phyloP scores from a whole-genome alignment of 768 basidiomycete species.

The Hysterangium stoloniferum region DNA sequence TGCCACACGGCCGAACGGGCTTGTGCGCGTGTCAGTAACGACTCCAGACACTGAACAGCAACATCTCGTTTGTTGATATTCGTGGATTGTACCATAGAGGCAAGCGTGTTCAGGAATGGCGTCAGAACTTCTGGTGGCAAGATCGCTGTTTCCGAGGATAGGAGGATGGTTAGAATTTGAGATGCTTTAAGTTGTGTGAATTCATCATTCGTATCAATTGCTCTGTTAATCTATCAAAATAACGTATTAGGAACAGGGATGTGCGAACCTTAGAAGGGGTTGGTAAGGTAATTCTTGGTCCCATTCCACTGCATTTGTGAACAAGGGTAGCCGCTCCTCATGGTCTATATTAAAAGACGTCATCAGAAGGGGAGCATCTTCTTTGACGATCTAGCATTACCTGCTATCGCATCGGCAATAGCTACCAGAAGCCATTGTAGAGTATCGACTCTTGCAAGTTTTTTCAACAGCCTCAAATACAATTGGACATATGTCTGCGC shows the following conservation, averaged over 20 bases:
- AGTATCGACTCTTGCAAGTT: slow-evolving; percentile 75
- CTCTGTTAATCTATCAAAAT: slow-evolving; percentile 35
- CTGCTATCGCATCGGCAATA: slow-evolving; percentile 81
- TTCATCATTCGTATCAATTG: slow-evolving; percentile 82
- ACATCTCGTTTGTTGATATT: slow-evolving; percentile 74
- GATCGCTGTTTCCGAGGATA: slow-evolving; percentile 49
- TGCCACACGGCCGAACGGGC: slow-evolving; percentile 77
- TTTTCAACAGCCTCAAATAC: slow-evolving; percentile 85
- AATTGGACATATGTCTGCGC: slow-evolving; percentile 77
- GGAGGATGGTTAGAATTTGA: slow-evolving; percentile 80
- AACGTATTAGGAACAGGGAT: slow-evolving; percentile 3
- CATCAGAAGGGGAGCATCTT: not conserved
- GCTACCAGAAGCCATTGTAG: slow-evolving; percentile 82
- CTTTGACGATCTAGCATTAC: slow-evolving; percentile 20
- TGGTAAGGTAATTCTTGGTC: slow-evolving; percentile 76
- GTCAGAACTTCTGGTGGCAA: slow-evolving; percentile 46
- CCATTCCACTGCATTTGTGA: slow-evolving; percentile 49
- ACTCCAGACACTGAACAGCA: slow-evolving; percentile 85
- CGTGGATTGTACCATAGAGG: slow-evolving; percentile 51
- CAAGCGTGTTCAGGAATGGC: slow-evolving; percentile 53
- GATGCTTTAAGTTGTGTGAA: slow-evolving; percentile 89
- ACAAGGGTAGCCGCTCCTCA: slow-evolving; percentile 78
- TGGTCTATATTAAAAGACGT: slow-evolving; percentile 47
- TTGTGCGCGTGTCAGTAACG: slow-evolving; percentile 72
- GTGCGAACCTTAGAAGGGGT: slow-evolving; percentile 64